A percentile compares a stretch with the other conserved stretches of the same genome.
Evolutionary conservation across 108 stramenopile species (phyloP).

Genomic region (Nitzschia sp.): DNA sequence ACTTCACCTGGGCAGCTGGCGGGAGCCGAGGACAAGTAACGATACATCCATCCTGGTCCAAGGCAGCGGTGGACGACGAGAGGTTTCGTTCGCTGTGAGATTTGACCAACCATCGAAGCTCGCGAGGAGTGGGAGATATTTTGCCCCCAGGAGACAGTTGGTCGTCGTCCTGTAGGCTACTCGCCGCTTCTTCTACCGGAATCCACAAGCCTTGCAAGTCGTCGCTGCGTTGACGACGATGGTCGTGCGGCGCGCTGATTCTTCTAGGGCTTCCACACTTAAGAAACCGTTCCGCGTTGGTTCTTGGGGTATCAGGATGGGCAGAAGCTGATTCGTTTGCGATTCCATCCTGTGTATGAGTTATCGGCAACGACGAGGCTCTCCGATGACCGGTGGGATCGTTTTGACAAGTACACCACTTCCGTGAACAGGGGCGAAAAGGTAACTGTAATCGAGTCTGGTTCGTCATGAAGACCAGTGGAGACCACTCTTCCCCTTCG

Average conservation of each 20-base stretch:
- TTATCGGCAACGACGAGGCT: background rate
- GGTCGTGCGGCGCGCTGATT: background rate
- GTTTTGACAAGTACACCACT: background rate
- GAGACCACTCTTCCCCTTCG: background rate
- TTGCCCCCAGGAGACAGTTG: background rate
- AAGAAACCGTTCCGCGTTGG: too few species aligned
- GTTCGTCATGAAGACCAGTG: background rate
- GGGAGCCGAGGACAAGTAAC: too few species aligned
- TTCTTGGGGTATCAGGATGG: too few species aligned
- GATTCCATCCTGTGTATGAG: too few species aligned
- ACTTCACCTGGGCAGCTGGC: too few species aligned
- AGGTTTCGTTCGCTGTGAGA: constrained; percentile 12
- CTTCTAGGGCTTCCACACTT: too few species aligned
- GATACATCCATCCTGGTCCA: too few species aligned
- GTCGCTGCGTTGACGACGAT: constrained; percentile 1
- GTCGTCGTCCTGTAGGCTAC: background rate
- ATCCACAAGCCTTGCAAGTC: constrained; percentile 16
- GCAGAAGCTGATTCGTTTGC: too few species aligned
- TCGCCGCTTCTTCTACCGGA: background rate
- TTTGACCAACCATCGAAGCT: constrained; percentile 5
- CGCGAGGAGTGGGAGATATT: background rate
- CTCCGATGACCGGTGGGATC: background rate
- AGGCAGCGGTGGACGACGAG: too few species aligned
- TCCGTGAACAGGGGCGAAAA: background rate
- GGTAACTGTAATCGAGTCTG: constrained; percentile 6